phyloP scores from a whole-genome alignment of 2,329 filamentous ascomycete genomes.

The Stagonosporopsis tanaceti region DNA sequence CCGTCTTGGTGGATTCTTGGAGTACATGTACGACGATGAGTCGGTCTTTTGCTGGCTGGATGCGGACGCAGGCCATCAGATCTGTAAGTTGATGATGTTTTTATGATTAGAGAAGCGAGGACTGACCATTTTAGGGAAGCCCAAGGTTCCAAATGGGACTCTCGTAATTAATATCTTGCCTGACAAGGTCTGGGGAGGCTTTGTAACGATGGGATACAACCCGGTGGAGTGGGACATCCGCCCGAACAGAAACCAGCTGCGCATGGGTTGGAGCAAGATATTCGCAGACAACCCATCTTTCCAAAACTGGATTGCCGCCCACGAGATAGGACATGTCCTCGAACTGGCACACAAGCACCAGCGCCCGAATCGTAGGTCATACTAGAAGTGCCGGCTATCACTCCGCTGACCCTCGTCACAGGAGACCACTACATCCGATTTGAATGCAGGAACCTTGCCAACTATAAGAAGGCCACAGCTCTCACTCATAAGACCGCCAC shows the following conservation, averaged over 20 bases:
- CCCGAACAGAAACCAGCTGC: not conserved
- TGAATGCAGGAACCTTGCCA: conserved; percentile 5
- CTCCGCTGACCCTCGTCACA: not conserved
- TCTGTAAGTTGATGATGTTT: not conserved
- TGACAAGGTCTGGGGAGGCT: not conserved
- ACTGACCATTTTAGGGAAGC: not conserved
- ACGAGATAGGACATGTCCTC: conserved; percentile 18
- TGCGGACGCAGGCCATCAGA: not conserved
- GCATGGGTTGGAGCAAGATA: not conserved
- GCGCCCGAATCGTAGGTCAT: conserved; percentile 8
- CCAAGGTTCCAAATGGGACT: not conserved
- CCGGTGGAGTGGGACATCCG: not conserved
- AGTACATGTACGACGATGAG: not conserved
- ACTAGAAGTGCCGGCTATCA: too few species aligned
- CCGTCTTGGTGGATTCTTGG: conserved; percentile 6
- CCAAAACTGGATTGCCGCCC: conserved; percentile 1
- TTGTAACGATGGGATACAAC: not conserved
- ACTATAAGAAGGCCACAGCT: not conserved
- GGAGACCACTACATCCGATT: conserved; percentile 3
- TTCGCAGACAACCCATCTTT: not conserved
- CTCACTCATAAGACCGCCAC: not conserved
- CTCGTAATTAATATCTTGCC: not conserved
- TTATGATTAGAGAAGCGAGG: too few species aligned
- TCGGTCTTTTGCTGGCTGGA: not conserved
- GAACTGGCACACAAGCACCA: conserved; percentile 16